Evolutionary conservation across 495 filamentous ascomycete genomes (phyloP), one percentile per base, ranked within the genome.

Genomic region (Ascodesmis nigricans): DNA sequence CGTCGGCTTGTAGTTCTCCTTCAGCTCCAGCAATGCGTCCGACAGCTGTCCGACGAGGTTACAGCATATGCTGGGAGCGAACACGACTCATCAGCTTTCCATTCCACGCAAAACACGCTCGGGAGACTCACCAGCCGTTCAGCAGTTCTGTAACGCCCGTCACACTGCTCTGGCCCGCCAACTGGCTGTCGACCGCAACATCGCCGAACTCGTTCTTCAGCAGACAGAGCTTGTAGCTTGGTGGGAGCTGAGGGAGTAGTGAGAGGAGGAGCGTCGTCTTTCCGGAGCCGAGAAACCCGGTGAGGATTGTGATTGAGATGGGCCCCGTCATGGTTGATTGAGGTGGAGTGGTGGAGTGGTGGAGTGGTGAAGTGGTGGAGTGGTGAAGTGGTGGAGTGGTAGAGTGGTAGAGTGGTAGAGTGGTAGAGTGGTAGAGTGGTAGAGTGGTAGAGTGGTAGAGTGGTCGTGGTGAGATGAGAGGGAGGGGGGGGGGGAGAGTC

Each of bases 201-300:
- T 95, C 83, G 49, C 87, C 87, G 54, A 91, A 92, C 58, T 97
- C 87, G 55, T 97, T 97, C 55, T 97, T 97, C 14, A 97, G 64
- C 14, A 97, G 70, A n/a, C 83, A 84, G 33, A 97, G 69, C 2
- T 68, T 69, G 66, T 93, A 93, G 41, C 52, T 54, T 28, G 39
- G 33, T 6, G 50, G 50, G 15, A 50, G 47, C 55, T 63, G 62
- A 55, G 62, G 62, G 56, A 67, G 63, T 54, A 52, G 58, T 60
- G 62, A 67, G 61, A 70, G 63, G 49, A 68, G 63, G 50, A 69
- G 63, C 5, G 87, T 91, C 2, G 84, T 92, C 58, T 93, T 93
- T 30, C 83, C 84, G 5, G 79, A 81, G 42, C 84, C 87, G 0
- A 93, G 65, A 57, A 92, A 97, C 46, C 87, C 87, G 2, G 87